A percentile compares a stretch with the other conserved stretches of the same genome.
These are phyloP conservation scores for Cadophora sp. DNA, from an alignment of 2,329 filamentous ascomycete genomes.

Conservation along the genomic window DNA sequence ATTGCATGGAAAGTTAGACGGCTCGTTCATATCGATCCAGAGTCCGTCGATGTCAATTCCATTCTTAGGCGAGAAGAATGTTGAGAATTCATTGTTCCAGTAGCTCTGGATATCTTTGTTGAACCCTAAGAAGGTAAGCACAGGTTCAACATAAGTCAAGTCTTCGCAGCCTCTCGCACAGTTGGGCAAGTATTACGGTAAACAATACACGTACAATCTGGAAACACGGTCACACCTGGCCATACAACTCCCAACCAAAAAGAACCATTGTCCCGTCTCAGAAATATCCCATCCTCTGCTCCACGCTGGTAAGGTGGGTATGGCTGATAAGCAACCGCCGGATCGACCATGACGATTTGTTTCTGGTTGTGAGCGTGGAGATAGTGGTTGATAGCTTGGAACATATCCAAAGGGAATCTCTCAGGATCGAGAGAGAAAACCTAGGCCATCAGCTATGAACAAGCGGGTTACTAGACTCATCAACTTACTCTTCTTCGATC, in stretches of 20 bases:
- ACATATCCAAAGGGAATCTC: constrained; percentile 64
- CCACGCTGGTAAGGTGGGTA: constrained; percentile 62
- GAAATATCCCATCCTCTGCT: constrained; percentile 54
- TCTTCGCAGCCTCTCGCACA: neutral
- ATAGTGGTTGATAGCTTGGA: constrained; percentile 70
- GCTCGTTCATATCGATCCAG: constrained; percentile 77
- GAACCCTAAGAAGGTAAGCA: constrained; percentile 55
- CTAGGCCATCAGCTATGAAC: constrained; percentile 26
- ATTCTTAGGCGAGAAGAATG: constrained; percentile 66
- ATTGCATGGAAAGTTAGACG: constrained; percentile 51
- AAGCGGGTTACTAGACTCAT: neutral
- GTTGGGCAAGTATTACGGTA: too few species aligned
- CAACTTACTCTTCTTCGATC: constrained; percentile 49
- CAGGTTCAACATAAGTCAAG: neutral
- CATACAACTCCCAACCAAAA: constrained; percentile 73
- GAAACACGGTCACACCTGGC: constrained; percentile 76
- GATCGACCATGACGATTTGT: constrained; percentile 82
- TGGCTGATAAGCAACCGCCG: constrained; percentile 60
- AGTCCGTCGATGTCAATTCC: constrained; percentile 80
- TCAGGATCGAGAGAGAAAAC: constrained; percentile 70
- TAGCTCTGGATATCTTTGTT: constrained; percentile 66
- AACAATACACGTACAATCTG: constrained; percentile 64
- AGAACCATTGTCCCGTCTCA: constrained; percentile 60
- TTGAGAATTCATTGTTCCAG: constrained; percentile 72
- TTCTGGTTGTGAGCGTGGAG: constrained; percentile 72